phyloP scores from a whole-genome alignment of 202 grass and related monocot species.

The Eragrostis tef region DNA sequence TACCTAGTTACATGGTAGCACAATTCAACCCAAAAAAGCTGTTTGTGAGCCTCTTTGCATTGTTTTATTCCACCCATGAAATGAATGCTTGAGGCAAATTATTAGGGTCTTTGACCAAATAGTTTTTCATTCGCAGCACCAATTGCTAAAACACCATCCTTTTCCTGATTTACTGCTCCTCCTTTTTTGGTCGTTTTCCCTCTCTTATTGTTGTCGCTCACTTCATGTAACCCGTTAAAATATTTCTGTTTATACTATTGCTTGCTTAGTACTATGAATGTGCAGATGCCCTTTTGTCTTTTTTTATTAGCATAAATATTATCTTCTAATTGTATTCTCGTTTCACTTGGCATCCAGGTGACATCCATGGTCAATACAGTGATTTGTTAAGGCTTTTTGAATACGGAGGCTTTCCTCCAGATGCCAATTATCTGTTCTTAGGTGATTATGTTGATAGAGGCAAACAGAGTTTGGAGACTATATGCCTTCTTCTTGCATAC shows the following conservation, averaged over 20 bases:
- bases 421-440: slow-evolving; percentile 85
- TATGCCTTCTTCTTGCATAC: slow-evolving; percentile 86
- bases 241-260: not conserved
- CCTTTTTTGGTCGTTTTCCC: not conserved
- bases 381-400: slow-evolving; percentile 92
- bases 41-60: slow-evolving; percentile 8
- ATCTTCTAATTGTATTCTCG: slow-evolving; percentile 24
- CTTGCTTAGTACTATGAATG: not conserved
- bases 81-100: not conserved
- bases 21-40: not conserved
- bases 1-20: not conserved
- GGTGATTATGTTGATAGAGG: slow-evolving; percentile 95
- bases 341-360: slow-evolving; percentile 59
- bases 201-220: not conserved
- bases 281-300: not conserved
- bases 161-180: slow-evolving; percentile 18
- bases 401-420: slow-evolving; percentile 82
- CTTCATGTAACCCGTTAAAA: not conserved
- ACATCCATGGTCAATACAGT: slow-evolving; percentile 94
- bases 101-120: not conserved
- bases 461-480: slow-evolving; percentile 93
- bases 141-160: not conserved
- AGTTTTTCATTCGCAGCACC: slow-evolving; percentile 14
- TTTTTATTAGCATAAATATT: not conserved
- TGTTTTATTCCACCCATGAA: not conserved